phyloP scores from a whole-genome alignment of 2,329 filamentous ascomycete genomes.

The Aspergillus bombycis region DNA sequence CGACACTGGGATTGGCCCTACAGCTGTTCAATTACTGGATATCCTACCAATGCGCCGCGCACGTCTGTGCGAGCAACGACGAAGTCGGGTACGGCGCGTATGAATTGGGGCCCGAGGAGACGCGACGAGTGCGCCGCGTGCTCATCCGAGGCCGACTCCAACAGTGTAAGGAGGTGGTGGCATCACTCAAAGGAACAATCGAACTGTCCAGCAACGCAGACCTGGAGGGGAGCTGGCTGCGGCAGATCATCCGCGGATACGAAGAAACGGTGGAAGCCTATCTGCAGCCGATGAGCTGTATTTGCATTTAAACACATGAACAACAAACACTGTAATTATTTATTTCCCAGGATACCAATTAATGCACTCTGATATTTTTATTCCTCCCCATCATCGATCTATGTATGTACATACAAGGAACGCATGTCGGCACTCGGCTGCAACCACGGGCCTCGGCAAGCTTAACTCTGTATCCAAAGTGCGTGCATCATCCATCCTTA shows the following conservation, averaged over 20 bases:
- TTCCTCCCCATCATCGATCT: not conserved
- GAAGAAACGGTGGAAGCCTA: constrained; percentile 34
- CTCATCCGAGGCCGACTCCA: constrained; percentile 31
- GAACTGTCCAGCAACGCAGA: constrained; percentile 13
- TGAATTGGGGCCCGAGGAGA: constrained; percentile 33
- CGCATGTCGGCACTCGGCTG: constrained; percentile 9
- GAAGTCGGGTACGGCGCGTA: constrained; percentile 36
- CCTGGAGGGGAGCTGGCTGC: constrained; percentile 26
- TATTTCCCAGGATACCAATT: not conserved
- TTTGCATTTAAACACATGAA: constrained; percentile 24
- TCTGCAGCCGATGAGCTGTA: constrained; percentile 32
- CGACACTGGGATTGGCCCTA: constrained; percentile 34
- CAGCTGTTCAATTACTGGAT: constrained; percentile 37
- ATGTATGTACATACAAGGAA: not conserved
- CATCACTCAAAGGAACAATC: constrained; percentile 25
- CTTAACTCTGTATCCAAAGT: not conserved
- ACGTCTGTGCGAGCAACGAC: not conserved
- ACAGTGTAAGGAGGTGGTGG: constrained; percentile 32
- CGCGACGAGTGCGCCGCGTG: constrained; percentile 31
- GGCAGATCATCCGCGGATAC: constrained; percentile 33
- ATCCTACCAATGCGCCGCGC: constrained; percentile 24
- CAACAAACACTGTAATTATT: not conserved
- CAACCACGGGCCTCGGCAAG: constrained; percentile 14
- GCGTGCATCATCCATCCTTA: not conserved
- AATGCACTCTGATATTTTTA: not conserved